Evolutionary conservation across 2,329 filamentous ascomycete species (phyloP).

Genomic region (Phyllosticta paracitricarpa): DNA sequence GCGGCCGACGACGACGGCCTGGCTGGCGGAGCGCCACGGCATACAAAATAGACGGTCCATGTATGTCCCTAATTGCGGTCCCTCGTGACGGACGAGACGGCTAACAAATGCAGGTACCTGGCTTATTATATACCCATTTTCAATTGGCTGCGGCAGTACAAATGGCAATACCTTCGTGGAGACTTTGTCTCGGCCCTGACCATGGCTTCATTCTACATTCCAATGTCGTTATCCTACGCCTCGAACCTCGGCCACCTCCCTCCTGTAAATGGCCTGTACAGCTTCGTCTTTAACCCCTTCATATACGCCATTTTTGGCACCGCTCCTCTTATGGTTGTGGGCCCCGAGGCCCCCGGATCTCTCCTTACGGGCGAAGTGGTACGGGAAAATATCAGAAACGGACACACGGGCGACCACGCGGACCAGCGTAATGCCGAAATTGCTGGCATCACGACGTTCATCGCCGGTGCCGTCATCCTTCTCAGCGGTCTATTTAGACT

Average conservation of each 20-base stretch:
- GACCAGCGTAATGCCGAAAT: constrained; percentile 68
- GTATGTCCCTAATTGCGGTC: constrained; percentile 38
- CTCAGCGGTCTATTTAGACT: constrained; percentile 74
- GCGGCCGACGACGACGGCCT: constrained; percentile 63
- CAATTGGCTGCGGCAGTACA: constrained; percentile 85
- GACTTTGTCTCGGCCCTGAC: constrained; percentile 84
- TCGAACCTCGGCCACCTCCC: constrained; percentile 88
- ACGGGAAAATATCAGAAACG: constrained; percentile 62
- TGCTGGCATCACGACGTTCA: constrained; percentile 76
- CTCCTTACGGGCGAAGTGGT: constrained; percentile 82
- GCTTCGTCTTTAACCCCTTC: constrained; percentile 85
- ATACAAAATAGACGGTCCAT: constrained; percentile 64
- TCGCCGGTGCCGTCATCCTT: constrained; percentile 83
- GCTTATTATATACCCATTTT: constrained; percentile 88
- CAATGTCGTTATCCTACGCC: constrained; percentile 89
- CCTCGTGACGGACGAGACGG: not conserved
- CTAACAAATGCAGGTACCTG: constrained; percentile 55
- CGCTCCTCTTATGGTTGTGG: constrained; percentile 86
- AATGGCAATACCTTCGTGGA: constrained; percentile 68
- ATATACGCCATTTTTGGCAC: constrained; percentile 87
- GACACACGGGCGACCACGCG: constrained; percentile 54
- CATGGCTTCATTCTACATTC: constrained; percentile 97
- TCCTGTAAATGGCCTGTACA: constrained; percentile 86
- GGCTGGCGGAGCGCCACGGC: constrained; percentile 62
- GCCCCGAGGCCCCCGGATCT: constrained; percentile 88